Percentiles rank a stretch among this genome's conserved stretches.
Evolutionary conservation across 108 stramenopile genomes (phyloP).

Genomic region (Discostella pseudostelligera): DNA sequence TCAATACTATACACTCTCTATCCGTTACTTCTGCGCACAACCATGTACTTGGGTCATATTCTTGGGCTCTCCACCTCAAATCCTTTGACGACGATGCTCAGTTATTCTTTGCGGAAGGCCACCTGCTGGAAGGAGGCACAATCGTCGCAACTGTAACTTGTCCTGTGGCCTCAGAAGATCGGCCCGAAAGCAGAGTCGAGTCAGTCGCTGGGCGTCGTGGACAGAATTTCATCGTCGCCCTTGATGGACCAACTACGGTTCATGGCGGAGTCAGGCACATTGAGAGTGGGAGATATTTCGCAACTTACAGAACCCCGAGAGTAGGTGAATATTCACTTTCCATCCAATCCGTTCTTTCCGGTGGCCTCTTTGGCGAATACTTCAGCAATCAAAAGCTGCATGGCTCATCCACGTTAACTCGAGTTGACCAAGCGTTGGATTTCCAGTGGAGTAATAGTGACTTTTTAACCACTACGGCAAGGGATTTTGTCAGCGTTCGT

Average conservation of each 20-base stretch:
- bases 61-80: constrained; percentile 14
- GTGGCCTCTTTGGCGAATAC: constrained; percentile 78
- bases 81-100: constrained; percentile 18
- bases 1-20: constrained; percentile 40
- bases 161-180: constrained; percentile 18
- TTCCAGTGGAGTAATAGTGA: constrained; percentile 59
- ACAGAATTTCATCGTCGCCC: constrained; percentile 46
- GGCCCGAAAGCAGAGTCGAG: constrained; percentile 1
- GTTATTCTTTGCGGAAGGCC: constrained; percentile 42
- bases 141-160: constrained; percentile 26
- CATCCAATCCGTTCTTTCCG: constrained; percentile 41
- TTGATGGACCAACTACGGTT: constrained; percentile 42
- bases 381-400: constrained; percentile 80
- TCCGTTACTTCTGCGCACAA: constrained; percentile 19
- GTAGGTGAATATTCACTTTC: constrained; percentile 59
- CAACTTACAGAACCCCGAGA: constrained; percentile 55
- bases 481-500: constrained; percentile 70
- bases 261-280: constrained; percentile 21
- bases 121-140: constrained; percentile 32
- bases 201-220: constrained; percentile 60
- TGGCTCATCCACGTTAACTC: constrained; percentile 46
- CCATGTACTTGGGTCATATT: constrained; percentile 9
- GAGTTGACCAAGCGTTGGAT: constrained; percentile 65
- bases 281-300: constrained; percentile 55
- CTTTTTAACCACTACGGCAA: constrained; percentile 53